Conservation (phyloP, 352 stramenopile species). For the Phytopythium boreale region DNA sequence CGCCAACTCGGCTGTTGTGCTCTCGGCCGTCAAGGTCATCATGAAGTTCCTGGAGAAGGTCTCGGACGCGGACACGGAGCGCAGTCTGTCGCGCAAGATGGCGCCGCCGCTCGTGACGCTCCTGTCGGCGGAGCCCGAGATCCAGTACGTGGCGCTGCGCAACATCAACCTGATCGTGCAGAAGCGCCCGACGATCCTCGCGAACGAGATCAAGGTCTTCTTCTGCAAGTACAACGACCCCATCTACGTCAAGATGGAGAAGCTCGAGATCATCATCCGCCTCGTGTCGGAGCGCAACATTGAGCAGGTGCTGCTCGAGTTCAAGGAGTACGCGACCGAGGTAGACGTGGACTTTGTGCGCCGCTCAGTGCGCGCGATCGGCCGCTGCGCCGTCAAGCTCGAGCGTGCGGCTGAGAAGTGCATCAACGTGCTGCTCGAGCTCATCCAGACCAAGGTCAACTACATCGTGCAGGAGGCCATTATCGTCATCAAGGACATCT, state of each 20-base stretch:
- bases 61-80: slow-evolving; percentile 91
- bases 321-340: slow-evolving; percentile 99
- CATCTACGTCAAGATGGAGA: slow-evolving; percentile 97
- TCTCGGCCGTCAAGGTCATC: slow-evolving; percentile 97
- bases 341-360: slow-evolving; percentile 99
- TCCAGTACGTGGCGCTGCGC: slow-evolving; percentile 98
- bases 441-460: slow-evolving; percentile 99
- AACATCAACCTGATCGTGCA: slow-evolving; percentile 99
- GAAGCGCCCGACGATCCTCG: slow-evolving; percentile 94
- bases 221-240: slow-evolving; percentile 99
- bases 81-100: slow-evolving; percentile 93
- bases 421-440: slow-evolving; percentile 97
- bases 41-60: slow-evolving; percentile 97
- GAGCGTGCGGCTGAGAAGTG: slow-evolving; percentile 97
- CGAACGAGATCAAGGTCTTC: slow-evolving; percentile 95
- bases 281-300: slow-evolving; percentile 98
- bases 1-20: slow-evolving; percentile 98
- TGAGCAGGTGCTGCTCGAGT: slow-evolving; percentile 97
- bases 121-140: slow-evolving; percentile 97
- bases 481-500: slow-evolving; percentile 99
- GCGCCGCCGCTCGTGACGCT: slow-evolving; percentile 98
- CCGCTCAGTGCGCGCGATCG: slow-evolving; percentile 96
- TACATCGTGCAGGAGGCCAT: slow-evolving; percentile 99
- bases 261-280: slow-evolving; percentile 99
- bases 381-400: slow-evolving; percentile 97